These are phyloP conservation scores for Microbotryomycetes sp. DNA, from an alignment of 1,284 basidiomycete species.

Conservation along the genomic window DNA sequence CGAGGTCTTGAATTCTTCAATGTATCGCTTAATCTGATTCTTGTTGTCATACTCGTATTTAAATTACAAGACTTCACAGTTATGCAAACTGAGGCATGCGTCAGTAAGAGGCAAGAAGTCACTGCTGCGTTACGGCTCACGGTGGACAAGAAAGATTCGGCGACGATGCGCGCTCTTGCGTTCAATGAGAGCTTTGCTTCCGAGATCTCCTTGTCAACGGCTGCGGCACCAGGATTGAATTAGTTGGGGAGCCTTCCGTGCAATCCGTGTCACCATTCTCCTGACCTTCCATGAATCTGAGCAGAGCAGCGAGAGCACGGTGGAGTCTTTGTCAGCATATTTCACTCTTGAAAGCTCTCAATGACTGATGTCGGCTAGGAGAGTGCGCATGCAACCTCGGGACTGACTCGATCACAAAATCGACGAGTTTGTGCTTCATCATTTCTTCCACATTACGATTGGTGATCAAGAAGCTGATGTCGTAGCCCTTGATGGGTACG, in stretches of 20 bases:
- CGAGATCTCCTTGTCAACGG: constrained; percentile 50
- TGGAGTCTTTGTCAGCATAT: too few species aligned
- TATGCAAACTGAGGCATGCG: too few species aligned
- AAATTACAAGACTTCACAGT: too few species aligned
- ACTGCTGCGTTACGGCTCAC: too few species aligned
- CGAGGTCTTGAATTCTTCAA: too few species aligned
- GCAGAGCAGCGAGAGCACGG: neutral
- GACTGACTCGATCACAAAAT: constrained; percentile 91
- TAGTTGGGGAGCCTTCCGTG: constrained; percentile 21
- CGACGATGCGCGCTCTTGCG: constrained; percentile 91
- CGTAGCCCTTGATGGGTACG: constrained; percentile 93
- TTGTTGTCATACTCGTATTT: too few species aligned
- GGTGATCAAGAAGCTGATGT: constrained; percentile 97
- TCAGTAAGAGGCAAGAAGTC: too few species aligned
- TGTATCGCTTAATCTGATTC: too few species aligned
- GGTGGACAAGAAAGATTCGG: constrained; percentile 51
- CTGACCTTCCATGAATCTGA: constrained; percentile 38
- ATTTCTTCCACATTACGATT: constrained; percentile 95
- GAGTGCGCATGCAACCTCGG: neutral
- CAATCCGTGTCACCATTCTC: too few species aligned
- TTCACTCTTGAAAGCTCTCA: too few species aligned
- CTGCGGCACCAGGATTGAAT: constrained; percentile 39
- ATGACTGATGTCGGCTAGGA: neutral
- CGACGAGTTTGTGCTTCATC: constrained; percentile 98
- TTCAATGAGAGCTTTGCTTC: constrained; percentile 68